Base-by-base conservation (phyloP, 768 basidiomycete species). In the Serendipita sp. region DNA sequence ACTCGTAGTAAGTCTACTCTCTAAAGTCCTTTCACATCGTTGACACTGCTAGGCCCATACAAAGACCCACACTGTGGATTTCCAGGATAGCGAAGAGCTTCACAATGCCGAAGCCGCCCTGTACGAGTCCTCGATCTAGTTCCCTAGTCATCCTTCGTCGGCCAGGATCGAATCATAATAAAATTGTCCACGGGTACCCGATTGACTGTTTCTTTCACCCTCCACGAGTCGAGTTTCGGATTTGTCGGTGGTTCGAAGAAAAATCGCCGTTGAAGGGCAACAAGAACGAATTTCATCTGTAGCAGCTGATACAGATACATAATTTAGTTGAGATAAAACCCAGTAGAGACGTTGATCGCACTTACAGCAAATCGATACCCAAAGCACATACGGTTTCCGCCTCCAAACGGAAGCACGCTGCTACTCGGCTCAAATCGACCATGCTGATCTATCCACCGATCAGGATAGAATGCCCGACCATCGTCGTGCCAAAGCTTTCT, bases 101-200 rank as follows among this genome's bases (percentile, higher is more conserved):
- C 64, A 76, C 65, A 78, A 81, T 48, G 89, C 89, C 41, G 79
- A 87, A 71, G 79, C 79, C 66, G 73, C 77, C 18, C 70, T 90
- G 65, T 77, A 81, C 70, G 77, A 77, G 69, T 80, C 81, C 65
- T 78, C 76, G 69, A 68, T 75, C 65, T 85, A 76, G 75, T 58
- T n/a, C 10, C 5, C 38, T 60, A n/a, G 30, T n/a, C 34, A 16
- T 58, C 18, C 35, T 44, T 36, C 10, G 23, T 35, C 28, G 23
- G 16, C 23, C 34, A 60, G 10, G 23, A 35, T 36, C 56, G 56
- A 52, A 44, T 65, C 18, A 48, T 32, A 23, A 54, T n/a, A 16
- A n/a, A 65, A 34, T 65, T 41, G 3, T 30, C 3, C 34, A 36
- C 18, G 23, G 52, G 51, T 10, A 44, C 52, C 16, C 34, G 64